These are phyloP conservation scores for Pythium sp. DNA, from an alignment of 352 stramenopile species.

Conservation along the genomic window DNA sequence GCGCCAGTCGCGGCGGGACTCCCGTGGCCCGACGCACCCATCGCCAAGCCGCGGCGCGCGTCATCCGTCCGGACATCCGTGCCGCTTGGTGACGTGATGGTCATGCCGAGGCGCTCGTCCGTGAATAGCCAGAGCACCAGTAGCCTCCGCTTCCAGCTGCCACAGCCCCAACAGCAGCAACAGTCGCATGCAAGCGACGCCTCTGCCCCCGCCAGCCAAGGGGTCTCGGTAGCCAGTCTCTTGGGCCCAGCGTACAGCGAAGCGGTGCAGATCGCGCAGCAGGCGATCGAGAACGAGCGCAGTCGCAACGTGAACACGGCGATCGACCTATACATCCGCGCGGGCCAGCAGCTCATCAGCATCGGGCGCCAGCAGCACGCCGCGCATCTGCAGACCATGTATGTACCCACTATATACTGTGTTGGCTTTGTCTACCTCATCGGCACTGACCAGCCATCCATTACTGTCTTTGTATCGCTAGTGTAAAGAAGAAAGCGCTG, in stretches of 20 bases:
- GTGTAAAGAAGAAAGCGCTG: constrained; percentile 75
- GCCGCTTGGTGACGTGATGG: not conserved
- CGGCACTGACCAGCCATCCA: not conserved
- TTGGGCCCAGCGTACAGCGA: constrained; percentile 61
- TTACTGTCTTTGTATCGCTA: constrained; percentile 6
- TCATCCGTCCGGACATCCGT: not conserved
- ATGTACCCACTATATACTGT: constrained; percentile 7
- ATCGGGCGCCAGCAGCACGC: constrained; percentile 59
- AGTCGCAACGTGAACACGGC: constrained; percentile 55
- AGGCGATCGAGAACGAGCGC: constrained; percentile 69
- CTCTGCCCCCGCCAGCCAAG: constrained; percentile 5
- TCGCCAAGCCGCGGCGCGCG: constrained; percentile 5
- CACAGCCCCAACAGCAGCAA: not conserved
- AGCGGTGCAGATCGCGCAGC: constrained; percentile 58
- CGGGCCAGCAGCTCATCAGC: constrained; percentile 62
- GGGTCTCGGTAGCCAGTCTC: constrained; percentile 32
- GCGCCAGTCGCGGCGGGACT: constrained; percentile 5
- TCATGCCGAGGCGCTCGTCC: constrained; percentile 4
- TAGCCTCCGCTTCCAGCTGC: constrained; percentile 2
- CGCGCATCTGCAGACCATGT: constrained; percentile 73
- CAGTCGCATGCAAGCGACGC: not conserved
- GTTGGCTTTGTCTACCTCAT: not conserved
- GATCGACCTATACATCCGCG: constrained; percentile 70
- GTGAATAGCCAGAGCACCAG: constrained; percentile 5
- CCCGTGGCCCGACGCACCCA: constrained; percentile 17